Base-by-base conservation (phyloP, 2,329 filamentous ascomycete genomes). In the Byssochlamys sp. region DNA sequence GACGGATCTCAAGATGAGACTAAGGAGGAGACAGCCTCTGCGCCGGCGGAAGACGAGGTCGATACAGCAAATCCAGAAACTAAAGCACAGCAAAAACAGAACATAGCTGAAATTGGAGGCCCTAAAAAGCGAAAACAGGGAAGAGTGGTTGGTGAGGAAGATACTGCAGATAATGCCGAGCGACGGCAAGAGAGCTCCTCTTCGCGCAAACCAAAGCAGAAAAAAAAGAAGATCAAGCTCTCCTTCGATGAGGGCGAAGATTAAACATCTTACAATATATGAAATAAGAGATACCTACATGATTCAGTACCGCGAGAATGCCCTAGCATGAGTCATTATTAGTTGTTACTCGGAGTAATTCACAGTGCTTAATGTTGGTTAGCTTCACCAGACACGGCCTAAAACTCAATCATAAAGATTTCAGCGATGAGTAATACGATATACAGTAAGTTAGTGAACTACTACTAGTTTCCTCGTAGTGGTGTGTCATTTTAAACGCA, bases 181-280 rank as follows among this genome's bases (percentile, higher is more conserved):
- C 56, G 55, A 26, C 61, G 56, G 49, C 58, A 62, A 53, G 68
- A 67, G 55, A 62, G 64, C 4, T 33, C 61, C 49, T 59, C 62
- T 39, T 57, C 64, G 52, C 67, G 66, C 53, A 76, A 75, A 61
- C 60, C 68, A 7, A 75, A 74, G 59, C 63, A 66, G 59, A 75
- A 73, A 61, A 72, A 71, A 58, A 76, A 76, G 69, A 77, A 75
- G 63, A 74, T 77, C 60, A 77, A 77, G 61, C 67, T 77, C 12
- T 77, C 75, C 1, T 77, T 77, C 62, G 72, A 76, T 52, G 73
- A 77, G 27, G 69, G 69, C 51, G 66, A 59, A 58, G 39, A 35
- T 59, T 53, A 24, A 48, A 55, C 25, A 9, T 2, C 27, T 12
- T 11, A 12, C 5, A 25, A 51, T 24, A 24, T 24, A 45, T 19